Conservation (phyloP, 1,284 basidiomycete genomes). For the Abortiporus biennis region DNA sequence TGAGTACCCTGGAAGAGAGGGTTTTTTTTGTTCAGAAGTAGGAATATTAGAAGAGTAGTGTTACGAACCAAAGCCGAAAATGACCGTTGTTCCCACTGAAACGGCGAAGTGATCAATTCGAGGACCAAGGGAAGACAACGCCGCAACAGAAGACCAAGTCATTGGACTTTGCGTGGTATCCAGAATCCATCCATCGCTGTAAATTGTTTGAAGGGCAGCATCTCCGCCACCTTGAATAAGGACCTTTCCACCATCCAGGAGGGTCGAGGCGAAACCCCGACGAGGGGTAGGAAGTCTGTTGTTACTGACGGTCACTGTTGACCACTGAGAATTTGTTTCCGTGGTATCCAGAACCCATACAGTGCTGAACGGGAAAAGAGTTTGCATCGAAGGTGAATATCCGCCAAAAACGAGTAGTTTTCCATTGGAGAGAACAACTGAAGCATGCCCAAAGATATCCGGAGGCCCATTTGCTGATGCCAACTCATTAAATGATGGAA, state of each 20-base stretch:
- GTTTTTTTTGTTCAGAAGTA: constrained; percentile 1
- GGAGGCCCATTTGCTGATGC: constrained; percentile 53
- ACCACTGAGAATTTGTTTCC: constrained; percentile 44
- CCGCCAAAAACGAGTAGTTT: constrained; percentile 76
- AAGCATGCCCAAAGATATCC: constrained; percentile 66
- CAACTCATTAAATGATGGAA: constrained; percentile 47
- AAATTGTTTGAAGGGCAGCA: constrained; percentile 44
- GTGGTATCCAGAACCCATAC: constrained; percentile 66
- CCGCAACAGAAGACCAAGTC: constrained; percentile 48
- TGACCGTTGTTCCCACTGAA: constrained; percentile 50
- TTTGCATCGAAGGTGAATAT: constrained; percentile 41
- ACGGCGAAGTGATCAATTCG: constrained; percentile 73
- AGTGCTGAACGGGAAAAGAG: constrained; percentile 49
- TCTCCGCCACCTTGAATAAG: constrained; percentile 79
- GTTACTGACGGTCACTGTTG: constrained; percentile 32
- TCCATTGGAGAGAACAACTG: constrained; percentile 61
- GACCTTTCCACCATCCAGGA: constrained; percentile 49
- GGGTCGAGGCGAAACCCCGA: constrained; percentile 58
- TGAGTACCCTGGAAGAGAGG: constrained; percentile 44
- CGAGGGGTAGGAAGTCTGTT: constrained; percentile 50
- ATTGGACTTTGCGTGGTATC: constrained; percentile 51
- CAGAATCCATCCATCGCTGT: constrained; percentile 72
- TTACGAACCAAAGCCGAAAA: constrained; percentile 74
- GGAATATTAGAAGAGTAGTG: neutral
- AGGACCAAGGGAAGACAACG: constrained; percentile 49